Evolutionary conservation across 805 yeast genomes (phyloP), one percentile per base, ranked within the genome.

Genomic region (Candida fluviatilis): DNA sequence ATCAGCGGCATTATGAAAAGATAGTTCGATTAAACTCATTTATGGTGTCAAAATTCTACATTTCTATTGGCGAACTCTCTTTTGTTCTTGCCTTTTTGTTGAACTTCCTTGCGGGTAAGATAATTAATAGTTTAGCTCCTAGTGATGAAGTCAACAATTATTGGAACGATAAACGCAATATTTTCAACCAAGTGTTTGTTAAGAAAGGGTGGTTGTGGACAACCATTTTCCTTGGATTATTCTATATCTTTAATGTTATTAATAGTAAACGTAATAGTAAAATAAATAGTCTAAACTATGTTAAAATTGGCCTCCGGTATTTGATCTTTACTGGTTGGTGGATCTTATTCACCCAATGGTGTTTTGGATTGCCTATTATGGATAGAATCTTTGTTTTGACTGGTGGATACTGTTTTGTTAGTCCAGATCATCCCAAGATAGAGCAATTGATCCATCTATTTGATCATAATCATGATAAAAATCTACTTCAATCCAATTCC

Each of bases 161-260:
- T 58, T 75, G 69, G 57, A 73, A 75, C 36, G 67, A 79, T 39
- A 88, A 86, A 61, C 71, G 75, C 36, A 88, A 87, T 54, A 23
- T 88, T 13, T 54, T 90, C 43, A 91, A 91, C 58, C 72, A 71
- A 15, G 34, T 73, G 5, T 86, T 93, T 55, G 96, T 91, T 27
- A 93, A 91, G 52, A 73, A 71, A 18, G 98, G 97, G 2, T 93
- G 98, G 98, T 70, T 78, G 12, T 93, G 97, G 98, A 89, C 95
- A 7, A 50, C 73, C 3, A 15, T 58, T 2, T 55, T 43, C 12
- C 42, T 64, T 11, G 44, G 47, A 1, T 34, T 49, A 7, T 68
- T 64, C 41, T 66, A 27, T 26, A 41, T 7, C 14, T 32, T 27
- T 31, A 34, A 18, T 26, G 32, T 35, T 24, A 30, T 10, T 44